Base-by-base conservation (phyloP, 176 grass and related monocot genomes). In the Oryza officinalis region DNA sequence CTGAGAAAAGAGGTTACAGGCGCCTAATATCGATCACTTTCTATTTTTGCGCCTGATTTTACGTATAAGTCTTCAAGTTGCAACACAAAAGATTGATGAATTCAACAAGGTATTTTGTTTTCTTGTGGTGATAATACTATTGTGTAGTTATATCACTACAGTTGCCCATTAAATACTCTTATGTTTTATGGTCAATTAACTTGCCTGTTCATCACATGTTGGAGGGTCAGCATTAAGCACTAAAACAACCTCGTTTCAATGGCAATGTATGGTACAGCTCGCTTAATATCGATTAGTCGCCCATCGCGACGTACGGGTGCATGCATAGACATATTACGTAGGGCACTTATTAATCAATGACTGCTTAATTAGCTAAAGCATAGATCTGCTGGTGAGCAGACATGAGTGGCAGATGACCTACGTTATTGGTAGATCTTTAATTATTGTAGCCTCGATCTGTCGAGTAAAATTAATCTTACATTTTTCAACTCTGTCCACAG, bases 371-470 rank as follows among this genome's bases (percentile, higher is more conserved):
- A 81, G 49, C 69, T 60, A 38, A 38, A 38, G 37, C 37, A 10
- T 41, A 23, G 20, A 61, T 61, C 63, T 80, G 65, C 64, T 13
- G 63, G 64, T 69, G 61, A 44, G 80, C 25, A 44, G 68, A 61
- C 50, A 72, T 71, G 23, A 61, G 22, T 71, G 23, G 23, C 80
- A 61, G 20, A n/a, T 81, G 50, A 63, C 49, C 80, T 61, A 63
- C 50, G 37, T 40, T 82, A 49, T 82, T 72, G 35, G 80, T 82
- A 63, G 31, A 81, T 81, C 35, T 82, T 40, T 70, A 59, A 71
- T 81, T 71, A 28, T 59, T 81, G 9, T 33, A 81, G 32, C 18
- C 47, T 50, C 32, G 40, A 47, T 23, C 46, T 40, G 45, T 27
- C 15, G 20, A 22, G 0, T 33, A n/a, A 20, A 70, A 70, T 40